Evolutionary conservation across 306 rosid genomes (phyloP).

Genomic region (Pueraria montana): DNA sequence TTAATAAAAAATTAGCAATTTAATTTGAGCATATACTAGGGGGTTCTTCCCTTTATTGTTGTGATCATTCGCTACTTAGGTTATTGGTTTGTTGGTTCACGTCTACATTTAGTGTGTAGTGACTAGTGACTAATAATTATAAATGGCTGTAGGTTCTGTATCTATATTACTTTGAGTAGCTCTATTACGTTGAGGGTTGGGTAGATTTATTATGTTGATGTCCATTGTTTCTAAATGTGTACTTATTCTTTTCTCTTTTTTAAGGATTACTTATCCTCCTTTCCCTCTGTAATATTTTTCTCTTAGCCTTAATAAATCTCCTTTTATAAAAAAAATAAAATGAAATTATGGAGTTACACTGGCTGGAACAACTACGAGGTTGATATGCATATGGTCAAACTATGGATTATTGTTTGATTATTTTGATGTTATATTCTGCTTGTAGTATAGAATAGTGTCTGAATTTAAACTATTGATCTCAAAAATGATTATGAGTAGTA

Average conservation of each 20-base stretch:
- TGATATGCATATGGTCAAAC: slow-evolving; percentile 5
- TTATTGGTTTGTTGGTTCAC: slow-evolving; percentile 3
- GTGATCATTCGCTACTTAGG: slow-evolving; percentile 21
- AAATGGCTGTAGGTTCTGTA: slow-evolving; percentile 14
- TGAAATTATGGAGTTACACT: background rate
- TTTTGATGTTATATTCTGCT: slow-evolving; percentile 24
- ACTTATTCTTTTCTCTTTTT: background rate
- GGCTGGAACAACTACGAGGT: background rate
- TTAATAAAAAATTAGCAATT: background rate
- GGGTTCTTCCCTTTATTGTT: background rate
- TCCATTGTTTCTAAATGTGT: background rate
- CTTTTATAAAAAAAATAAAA: background rate
- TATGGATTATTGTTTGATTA: background rate
- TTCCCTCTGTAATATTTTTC: background rate
- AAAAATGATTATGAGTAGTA: slow-evolving; percentile 7
- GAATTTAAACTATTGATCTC: background rate
- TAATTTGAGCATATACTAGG: slow-evolving; percentile 23
- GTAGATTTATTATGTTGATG: background rate
- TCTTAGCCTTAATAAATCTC: background rate
- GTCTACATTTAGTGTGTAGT: background rate
- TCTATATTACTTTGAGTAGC: slow-evolving; percentile 10
- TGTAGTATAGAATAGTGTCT: slow-evolving; percentile 9
- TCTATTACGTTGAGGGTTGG: slow-evolving; percentile 2
- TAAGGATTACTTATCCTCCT: background rate
- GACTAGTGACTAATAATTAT: background rate